Evolutionary conservation across 1,284 basidiomycete genomes (phyloP).

Genomic region (Neolentinus lepideus): DNA sequence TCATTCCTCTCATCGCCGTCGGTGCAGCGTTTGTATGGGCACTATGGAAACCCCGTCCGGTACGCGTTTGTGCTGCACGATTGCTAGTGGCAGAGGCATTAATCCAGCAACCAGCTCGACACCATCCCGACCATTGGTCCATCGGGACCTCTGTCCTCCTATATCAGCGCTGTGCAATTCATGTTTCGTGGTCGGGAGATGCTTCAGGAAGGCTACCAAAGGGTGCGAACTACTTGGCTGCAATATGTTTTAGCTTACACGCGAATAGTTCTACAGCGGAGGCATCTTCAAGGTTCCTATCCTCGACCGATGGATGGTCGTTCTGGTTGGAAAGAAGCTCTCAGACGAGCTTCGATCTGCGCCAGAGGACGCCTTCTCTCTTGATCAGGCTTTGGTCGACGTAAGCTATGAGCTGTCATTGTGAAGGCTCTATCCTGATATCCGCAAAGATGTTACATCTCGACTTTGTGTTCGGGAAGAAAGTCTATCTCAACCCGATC

Average conservation of each 20-base stretch:
- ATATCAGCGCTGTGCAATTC: background rate
- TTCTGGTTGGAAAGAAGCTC: conserved; percentile 22
- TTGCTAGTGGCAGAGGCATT: background rate
- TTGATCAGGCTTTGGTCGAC: conserved; percentile 18
- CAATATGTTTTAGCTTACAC: too few relatives aligned
- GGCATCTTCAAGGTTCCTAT: conserved; percentile 25
- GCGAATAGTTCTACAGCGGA: conserved; percentile 16
- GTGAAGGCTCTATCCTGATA: background rate
- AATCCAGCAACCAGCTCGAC: background rate
- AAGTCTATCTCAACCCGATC: conserved; percentile 6
- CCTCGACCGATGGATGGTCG: conserved; percentile 22
- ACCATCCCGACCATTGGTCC: background rate
- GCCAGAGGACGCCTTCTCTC: conserved; percentile 25
- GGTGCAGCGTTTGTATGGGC: background rate
- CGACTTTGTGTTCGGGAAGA: conserved; percentile 4
- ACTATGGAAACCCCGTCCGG: conserved; percentile 1
- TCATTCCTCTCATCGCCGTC: background rate
- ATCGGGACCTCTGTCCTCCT: background rate
- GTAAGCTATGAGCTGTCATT: conserved; percentile 11
- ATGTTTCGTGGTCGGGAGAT: background rate
- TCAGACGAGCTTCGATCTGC: conserved; percentile 28
- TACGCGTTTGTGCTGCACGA: background rate
- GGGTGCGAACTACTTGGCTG: background rate
- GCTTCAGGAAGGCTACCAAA: background rate
- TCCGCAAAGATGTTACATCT: background rate